A percentile compares a stretch with the other conserved stretches of the same genome.
Evolutionary conservation across 768 basidiomycete genomes (phyloP).

Genomic region (Naematelia encephala): DNA sequence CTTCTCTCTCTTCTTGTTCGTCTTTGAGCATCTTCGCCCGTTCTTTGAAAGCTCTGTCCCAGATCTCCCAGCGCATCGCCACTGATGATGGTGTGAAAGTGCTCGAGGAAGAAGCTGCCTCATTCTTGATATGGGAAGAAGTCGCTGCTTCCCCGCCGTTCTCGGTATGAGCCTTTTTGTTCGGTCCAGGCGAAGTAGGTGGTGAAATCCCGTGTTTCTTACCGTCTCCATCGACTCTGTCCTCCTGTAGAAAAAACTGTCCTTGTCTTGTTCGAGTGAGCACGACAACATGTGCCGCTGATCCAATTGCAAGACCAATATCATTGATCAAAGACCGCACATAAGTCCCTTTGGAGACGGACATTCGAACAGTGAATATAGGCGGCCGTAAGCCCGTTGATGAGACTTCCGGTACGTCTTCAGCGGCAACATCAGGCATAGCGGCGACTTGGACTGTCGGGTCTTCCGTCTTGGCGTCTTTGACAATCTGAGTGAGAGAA

Average conservation of each 20-base stretch:
- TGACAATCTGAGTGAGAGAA: conserved; percentile 57
- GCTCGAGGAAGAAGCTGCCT: conserved; percentile 19
- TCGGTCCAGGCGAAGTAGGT: conserved; percentile 3
- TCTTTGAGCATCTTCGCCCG: conserved; percentile 58
- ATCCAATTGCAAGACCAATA: conserved; percentile 74
- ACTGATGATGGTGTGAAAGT: conserved; percentile 56
- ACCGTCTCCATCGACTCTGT: conserved; percentile 11
- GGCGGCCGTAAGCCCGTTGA: conserved; percentile 55
- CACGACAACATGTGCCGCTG: conserved; percentile 89
- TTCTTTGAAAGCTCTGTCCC: conserved; percentile 52
- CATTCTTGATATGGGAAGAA: neutral
- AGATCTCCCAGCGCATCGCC: conserved; percentile 45
- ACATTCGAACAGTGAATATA: conserved; percentile 85
- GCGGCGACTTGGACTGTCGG: neutral
- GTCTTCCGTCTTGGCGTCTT: conserved; percentile 21
- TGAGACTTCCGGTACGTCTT: conserved; percentile 29
- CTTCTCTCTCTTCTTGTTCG: conserved; percentile 36
- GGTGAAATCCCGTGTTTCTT: conserved; percentile 5
- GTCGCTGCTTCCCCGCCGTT: neutral
- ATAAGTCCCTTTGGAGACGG: conserved; percentile 93
- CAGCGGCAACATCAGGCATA: conserved; percentile 24
- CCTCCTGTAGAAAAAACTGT: conserved; percentile 56
- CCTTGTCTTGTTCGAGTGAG: conserved; percentile 87
- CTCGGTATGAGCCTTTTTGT: neutral
- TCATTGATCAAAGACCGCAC: conserved; percentile 95